Evolutionary conservation across 176 grass and related monocot genomes (phyloP).

Genomic region (Lolium rigidum): DNA sequence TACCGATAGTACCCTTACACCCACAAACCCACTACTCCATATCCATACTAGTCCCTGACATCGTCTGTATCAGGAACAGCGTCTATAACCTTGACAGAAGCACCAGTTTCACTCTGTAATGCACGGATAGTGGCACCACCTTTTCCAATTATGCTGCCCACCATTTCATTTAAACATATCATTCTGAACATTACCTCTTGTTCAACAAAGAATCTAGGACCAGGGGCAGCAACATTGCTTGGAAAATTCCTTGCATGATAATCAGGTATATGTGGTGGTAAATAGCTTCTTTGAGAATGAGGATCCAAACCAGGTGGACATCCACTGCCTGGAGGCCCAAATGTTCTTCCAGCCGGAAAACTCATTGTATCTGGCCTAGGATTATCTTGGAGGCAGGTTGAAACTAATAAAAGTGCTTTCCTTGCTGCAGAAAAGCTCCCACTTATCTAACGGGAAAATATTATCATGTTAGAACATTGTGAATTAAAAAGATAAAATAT

Average conservation of each 20-base stretch:
- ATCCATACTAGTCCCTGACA: too few species aligned
- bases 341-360: slow-evolving; percentile 50
- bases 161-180: slow-evolving; percentile 74
- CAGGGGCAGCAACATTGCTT: slow-evolving; percentile 45
- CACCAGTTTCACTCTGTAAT: slow-evolving; percentile 82
- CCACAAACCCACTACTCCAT: too few species aligned
- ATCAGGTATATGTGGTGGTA: slow-evolving; percentile 58
- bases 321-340: slow-evolving; percentile 53
- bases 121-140: slow-evolving; percentile 63
- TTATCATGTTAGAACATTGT: slow-evolving; percentile 39
- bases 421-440: slow-evolving; percentile 73
- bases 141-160: slow-evolving; percentile 79
- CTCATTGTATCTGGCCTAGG: slow-evolving; percentile 51
- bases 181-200: slow-evolving; percentile 81
- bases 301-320: slow-evolving; percentile 53
- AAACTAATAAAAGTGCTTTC: slow-evolving; percentile 72
- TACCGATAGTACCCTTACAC: too few species aligned
- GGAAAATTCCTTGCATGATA: slow-evolving; percentile 59
- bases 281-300: slow-evolving; percentile 69
- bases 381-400: slow-evolving; percentile 69
- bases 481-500: slow-evolving; percentile 34
- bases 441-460: slow-evolving; percentile 68
- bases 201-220: slow-evolving; percentile 71
- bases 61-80: slow-evolving; percentile 55
- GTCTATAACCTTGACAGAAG: slow-evolving; percentile 80